These are phyloP conservation scores for Bocquillonia castaneifolia DNA, from an alignment of 441 rosid species.

Conservation along the genomic window DNA sequence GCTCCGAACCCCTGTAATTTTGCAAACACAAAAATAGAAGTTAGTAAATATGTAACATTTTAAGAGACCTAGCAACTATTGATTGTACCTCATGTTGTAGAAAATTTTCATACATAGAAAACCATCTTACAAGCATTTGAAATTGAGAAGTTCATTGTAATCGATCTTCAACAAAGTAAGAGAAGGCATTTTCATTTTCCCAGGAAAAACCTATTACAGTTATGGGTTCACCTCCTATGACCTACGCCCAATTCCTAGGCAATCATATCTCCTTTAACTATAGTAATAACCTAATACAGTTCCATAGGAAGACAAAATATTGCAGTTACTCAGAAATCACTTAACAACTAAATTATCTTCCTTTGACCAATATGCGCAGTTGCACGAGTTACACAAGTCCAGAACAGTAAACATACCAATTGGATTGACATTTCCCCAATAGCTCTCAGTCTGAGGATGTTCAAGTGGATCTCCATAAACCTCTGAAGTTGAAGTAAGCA, in stretches of 20 bases:
- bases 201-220: background rate
- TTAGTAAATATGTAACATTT: background rate
- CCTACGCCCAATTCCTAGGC: background rate
- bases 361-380: background rate
- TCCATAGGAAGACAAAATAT: background rate
- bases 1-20: slow-evolving; percentile 63
- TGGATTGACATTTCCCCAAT: slow-evolving; percentile 99
- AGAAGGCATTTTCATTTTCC: background rate
- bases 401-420: slow-evolving; percentile 50
- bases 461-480: slow-evolving; percentile 97
- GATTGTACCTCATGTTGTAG: background rate
- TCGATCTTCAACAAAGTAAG: background rate
- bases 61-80: background rate
- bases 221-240: too few species aligned
- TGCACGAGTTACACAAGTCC: background rate
- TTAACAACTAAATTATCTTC: background rate
- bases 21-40: background rate
- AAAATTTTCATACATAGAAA: background rate
- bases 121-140: background rate
- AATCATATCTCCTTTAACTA: background rate
- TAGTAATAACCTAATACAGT: background rate
- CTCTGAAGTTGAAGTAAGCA: slow-evolving; percentile 97
- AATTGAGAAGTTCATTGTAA: background rate
- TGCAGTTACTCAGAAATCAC: background rate
- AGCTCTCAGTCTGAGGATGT: slow-evolving; percentile 85